Conservation (phyloP, 306 rosid species). For the Canavalia ensiformis region DNA sequence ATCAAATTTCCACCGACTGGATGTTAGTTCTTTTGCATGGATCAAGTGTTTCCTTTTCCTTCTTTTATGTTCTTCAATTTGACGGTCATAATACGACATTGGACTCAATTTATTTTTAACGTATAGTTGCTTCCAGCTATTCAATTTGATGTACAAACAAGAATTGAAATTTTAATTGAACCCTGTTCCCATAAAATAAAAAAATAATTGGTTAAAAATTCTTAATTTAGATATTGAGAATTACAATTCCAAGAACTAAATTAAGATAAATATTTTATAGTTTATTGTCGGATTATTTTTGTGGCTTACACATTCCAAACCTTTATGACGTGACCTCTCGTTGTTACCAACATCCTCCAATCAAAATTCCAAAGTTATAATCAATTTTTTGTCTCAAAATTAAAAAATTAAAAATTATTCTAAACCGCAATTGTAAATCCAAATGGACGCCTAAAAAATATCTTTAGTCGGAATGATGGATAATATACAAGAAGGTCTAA, state of each 20-base stretch:
- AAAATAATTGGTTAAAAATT: background rate
- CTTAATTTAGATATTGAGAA: background rate
- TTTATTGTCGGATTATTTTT: background rate
- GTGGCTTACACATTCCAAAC: background rate
- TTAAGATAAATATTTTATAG: background rate
- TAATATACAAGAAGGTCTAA: slow-evolving; percentile 10
- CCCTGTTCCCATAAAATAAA: background rate
- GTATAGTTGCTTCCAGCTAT: background rate
- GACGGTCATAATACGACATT: too few species aligned
- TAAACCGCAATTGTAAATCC: background rate
- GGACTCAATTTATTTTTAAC: too few species aligned
- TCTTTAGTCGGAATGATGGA: background rate
- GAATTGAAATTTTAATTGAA: background rate
- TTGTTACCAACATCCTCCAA: background rate
- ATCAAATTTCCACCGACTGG: background rate
- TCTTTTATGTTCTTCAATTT: too few species aligned
- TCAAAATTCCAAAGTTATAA: background rate
- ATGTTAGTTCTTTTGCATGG: background rate
- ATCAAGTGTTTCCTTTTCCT: too few species aligned
- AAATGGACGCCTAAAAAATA: background rate
- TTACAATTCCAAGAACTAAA: background rate
- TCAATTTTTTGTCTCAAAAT: background rate
- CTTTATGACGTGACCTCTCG: background rate
- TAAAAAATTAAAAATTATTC: background rate
- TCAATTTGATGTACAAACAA: background rate